These are phyloP conservation scores for Helicostylum pulchrum DNA, from an alignment of 192 early-diverging fungal species.

Conservation along the genomic window DNA sequence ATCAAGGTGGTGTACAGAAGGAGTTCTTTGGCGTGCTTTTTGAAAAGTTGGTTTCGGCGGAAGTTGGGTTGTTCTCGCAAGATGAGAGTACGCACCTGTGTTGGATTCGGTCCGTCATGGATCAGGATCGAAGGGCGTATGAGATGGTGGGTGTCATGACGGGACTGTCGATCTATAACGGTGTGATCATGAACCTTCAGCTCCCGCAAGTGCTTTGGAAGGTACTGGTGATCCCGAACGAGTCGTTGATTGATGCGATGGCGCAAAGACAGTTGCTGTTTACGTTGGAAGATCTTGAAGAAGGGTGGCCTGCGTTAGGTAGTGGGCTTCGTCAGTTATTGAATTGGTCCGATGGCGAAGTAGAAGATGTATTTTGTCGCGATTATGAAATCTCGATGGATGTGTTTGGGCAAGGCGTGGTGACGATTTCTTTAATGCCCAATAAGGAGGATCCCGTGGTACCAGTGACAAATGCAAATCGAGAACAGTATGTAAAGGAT, in stretches of 20 bases:
- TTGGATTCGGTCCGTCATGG: conserved; percentile 69
- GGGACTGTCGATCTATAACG: conserved; percentile 91
- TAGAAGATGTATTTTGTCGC: conserved; percentile 80
- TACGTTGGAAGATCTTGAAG: conserved; percentile 18
- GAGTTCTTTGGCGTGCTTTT: conserved; percentile 88
- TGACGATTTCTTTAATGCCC: conserved; percentile 53
- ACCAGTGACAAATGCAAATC: conserved; percentile 77
- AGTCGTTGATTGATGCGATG: conserved; percentile 1
- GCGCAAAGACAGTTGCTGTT: conserved; percentile 1
- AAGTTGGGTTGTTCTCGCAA: conserved; percentile 72
- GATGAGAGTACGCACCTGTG: conserved; percentile 58
- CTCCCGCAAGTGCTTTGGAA: conserved; percentile 77
- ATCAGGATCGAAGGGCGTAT: conserved; percentile 43
- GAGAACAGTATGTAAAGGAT: conserved; percentile 65
- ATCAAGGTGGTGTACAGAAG: conserved; percentile 96
- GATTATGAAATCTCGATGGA: conserved; percentile 81
- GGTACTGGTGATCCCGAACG: conserved; percentile 31
- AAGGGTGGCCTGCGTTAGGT: conserved; percentile 49
- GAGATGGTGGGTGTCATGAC: conserved; percentile 87
- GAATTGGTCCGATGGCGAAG: conserved; percentile 56
- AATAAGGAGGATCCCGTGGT: conserved; percentile 20
- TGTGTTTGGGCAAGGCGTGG: conserved; percentile 46
- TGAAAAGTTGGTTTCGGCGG: conserved; percentile 65
- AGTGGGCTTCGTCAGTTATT: conserved; percentile 77
- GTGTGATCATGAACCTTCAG: conserved; percentile 68